Evolutionary conservation across 345 rosid species (phyloP).

Genomic region (Populus euphratica): DNA sequence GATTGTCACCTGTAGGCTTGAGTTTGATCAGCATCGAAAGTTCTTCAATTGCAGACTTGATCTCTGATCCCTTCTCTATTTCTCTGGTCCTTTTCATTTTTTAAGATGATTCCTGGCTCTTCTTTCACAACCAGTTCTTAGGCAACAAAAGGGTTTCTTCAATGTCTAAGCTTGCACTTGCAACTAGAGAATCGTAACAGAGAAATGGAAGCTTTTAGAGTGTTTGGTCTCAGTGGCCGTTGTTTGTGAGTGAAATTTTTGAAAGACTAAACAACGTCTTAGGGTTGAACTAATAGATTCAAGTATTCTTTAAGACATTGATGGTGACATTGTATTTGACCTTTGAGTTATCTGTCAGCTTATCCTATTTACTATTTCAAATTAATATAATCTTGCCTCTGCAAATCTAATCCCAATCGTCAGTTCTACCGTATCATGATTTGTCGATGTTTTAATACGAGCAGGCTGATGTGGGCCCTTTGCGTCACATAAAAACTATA

Average conservation of each 20-base stretch:
- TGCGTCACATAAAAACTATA: neutral
- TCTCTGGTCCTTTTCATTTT: conserved; percentile 78
- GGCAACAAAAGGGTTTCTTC: neutral
- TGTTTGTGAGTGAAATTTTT: neutral
- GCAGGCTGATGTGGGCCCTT: conserved; percentile 14
- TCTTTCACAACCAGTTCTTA: neutral
- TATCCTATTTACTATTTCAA: conserved; percentile 7
- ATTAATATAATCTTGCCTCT: neutral
- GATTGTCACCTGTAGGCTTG: conserved; percentile 30
- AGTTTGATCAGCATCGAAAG: conserved; percentile 43
- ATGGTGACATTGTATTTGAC: conserved; percentile 42
- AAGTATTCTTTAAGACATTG: conserved; percentile 12
- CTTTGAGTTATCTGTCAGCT: conserved; percentile 32
- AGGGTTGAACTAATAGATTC: conserved; percentile 9
- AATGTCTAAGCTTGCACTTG: neutral
- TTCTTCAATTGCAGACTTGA: conserved; percentile 78
- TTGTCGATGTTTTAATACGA: no score
- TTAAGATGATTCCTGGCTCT: neutral
- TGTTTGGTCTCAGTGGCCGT: conserved; percentile 8
- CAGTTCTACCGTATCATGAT: no score
- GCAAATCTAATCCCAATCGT: neutral
- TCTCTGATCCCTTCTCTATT: conserved; percentile 53
- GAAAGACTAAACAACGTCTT: neutral
- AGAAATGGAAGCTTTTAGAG: neutral
- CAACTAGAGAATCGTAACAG: neutral